These are phyloP conservation scores for Paecilomyces formosus DNA, from an alignment of 2,329 filamentous ascomycete genomes.

Conservation along the genomic window DNA sequence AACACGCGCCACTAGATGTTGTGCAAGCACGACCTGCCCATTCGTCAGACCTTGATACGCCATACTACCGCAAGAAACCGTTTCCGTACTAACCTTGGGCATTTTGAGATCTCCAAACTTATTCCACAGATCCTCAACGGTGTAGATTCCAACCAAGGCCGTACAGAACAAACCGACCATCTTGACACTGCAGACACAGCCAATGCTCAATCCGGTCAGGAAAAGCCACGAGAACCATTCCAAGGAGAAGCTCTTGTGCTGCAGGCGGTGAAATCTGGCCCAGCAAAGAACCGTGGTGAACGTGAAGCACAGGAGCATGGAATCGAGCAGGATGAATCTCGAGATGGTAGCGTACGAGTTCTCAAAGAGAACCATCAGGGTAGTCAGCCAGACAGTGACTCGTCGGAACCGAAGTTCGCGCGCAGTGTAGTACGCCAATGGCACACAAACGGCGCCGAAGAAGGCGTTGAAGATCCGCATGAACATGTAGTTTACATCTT, in stretches of 20 bases:
- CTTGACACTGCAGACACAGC: constrained; percentile 97
- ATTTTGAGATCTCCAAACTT: constrained; percentile 95
- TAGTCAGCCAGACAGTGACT: constrained; percentile 88
- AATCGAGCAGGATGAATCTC: constrained; percentile 95
- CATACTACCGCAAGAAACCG: background rate
- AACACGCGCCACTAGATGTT: constrained; percentile 73
- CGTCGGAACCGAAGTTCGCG: constrained; percentile 80
- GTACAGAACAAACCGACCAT: constrained; percentile 96
- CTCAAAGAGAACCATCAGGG: constrained; percentile 95
- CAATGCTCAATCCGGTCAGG: constrained; percentile 89
- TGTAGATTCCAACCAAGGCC: constrained; percentile 90
- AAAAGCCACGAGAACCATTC: constrained; percentile 96
- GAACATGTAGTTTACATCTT: constrained; percentile 91
- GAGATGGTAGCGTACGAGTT: constrained; percentile 99
- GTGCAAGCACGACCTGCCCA: constrained; percentile 56
- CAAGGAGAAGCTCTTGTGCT: constrained; percentile 73
- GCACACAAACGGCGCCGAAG: constrained; percentile 87
- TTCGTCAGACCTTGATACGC: constrained; percentile 10
- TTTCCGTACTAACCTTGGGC: constrained; percentile 56
- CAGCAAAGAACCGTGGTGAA: constrained; percentile 95
- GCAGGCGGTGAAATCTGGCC: constrained; percentile 89
- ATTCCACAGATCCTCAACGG: constrained; percentile 91
- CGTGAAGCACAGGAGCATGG: constrained; percentile 98
- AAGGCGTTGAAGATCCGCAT: constrained; percentile 97
- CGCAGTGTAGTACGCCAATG: constrained; percentile 90